These are phyloP conservation scores for Ascosphaera aggregata DNA, from an alignment of 2,329 filamentous ascomycete species.

Conservation along the genomic window DNA sequence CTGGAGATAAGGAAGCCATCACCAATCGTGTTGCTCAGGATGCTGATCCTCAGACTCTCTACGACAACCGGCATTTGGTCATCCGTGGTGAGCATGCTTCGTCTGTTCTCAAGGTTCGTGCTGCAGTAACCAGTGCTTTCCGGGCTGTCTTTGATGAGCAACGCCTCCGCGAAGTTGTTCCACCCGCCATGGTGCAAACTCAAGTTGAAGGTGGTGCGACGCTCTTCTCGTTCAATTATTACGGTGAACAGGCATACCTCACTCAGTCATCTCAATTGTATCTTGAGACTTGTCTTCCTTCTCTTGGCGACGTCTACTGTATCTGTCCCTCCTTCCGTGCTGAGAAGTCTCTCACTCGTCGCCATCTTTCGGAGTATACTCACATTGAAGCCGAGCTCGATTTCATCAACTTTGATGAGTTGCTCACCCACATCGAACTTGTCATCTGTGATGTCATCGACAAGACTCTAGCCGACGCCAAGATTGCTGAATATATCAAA, in stretches of 20 bases:
- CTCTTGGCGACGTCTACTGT: slow-evolving; percentile 86
- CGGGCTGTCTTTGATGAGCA: slow-evolving; percentile 53
- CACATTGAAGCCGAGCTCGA: slow-evolving; percentile 93
- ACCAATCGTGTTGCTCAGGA: slow-evolving; percentile 56
- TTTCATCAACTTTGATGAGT: slow-evolving; percentile 80
- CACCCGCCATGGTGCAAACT: slow-evolving; percentile 81
- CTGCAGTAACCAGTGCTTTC: slow-evolving; percentile 61
- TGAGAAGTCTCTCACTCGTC: slow-evolving; percentile 83
- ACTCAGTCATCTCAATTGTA: slow-evolving; percentile 96
- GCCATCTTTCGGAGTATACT: slow-evolving; percentile 88
- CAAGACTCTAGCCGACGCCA: slow-evolving; percentile 47
- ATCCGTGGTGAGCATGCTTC: slow-evolving; percentile 66
- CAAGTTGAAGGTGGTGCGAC: slow-evolving; percentile 85
- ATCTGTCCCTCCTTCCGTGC: slow-evolving; percentile 98
- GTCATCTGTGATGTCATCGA: slow-evolving; percentile 75
- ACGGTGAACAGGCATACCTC: slow-evolving; percentile 73
- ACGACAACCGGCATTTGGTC: slow-evolving; percentile 64
- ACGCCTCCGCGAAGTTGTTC: slow-evolving; percentile 59
- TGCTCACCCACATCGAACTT: slow-evolving; percentile 68
- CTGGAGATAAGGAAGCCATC: slow-evolving; percentile 73
- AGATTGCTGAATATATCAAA: slow-evolving; percentile 49
- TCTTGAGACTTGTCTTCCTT: slow-evolving; percentile 80
- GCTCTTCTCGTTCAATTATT: slow-evolving; percentile 75
- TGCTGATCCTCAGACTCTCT: slow-evolving; percentile 46
- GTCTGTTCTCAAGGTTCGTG: slow-evolving; percentile 71